A percentile compares a stretch with the other conserved stretches of the same genome.
These are phyloP conservation scores for Melampsora americana DNA, from an alignment of 1,284 basidiomycete genomes.

Conservation along the genomic window DNA sequence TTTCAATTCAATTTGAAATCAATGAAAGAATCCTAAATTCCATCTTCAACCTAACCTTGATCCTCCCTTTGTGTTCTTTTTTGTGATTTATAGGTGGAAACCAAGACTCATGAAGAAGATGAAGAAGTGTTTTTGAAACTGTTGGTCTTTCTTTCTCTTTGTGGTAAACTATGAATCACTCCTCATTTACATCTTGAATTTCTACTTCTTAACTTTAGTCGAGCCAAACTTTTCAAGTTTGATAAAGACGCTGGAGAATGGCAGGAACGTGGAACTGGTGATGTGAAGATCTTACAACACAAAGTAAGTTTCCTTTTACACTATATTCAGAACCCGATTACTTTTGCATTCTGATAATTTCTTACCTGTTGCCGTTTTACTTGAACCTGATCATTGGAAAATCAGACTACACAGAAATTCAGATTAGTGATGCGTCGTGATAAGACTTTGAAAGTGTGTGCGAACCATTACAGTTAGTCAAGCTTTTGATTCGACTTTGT, in stretches of 20 bases:
- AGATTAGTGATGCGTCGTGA: constrained; percentile 98
- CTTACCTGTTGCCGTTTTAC: background rate
- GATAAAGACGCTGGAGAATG: constrained; percentile 76
- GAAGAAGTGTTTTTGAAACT: constrained; percentile 94
- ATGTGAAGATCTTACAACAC: constrained; percentile 82
- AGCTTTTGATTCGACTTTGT: background rate
- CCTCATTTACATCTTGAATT: constrained; percentile 22
- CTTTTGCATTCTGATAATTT: no score
- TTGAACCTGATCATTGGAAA: background rate
- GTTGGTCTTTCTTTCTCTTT: constrained; percentile 61
- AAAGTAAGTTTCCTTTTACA: constrained; percentile 58
- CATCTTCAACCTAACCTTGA: background rate
- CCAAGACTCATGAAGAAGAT: constrained; percentile 92
- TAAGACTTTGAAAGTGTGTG: constrained; percentile 99
- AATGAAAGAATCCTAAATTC: background rate
- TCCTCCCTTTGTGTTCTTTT: background rate
- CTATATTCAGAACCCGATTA: background rate
- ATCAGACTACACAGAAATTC: constrained; percentile 72
- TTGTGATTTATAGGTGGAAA: constrained; percentile 65
- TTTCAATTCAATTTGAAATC: background rate
- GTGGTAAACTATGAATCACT: constrained; percentile 3
- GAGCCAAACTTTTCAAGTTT: constrained; percentile 98
- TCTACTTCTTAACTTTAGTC: constrained; percentile 61
- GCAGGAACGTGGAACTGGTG: constrained; percentile 94
- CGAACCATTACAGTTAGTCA: constrained; percentile 87